Percentiles rank a stretch among this genome's conserved stretches.
Evolutionary conservation across 805 yeast species (phyloP).

Genomic region (Lipomyces yamanashiensis): DNA sequence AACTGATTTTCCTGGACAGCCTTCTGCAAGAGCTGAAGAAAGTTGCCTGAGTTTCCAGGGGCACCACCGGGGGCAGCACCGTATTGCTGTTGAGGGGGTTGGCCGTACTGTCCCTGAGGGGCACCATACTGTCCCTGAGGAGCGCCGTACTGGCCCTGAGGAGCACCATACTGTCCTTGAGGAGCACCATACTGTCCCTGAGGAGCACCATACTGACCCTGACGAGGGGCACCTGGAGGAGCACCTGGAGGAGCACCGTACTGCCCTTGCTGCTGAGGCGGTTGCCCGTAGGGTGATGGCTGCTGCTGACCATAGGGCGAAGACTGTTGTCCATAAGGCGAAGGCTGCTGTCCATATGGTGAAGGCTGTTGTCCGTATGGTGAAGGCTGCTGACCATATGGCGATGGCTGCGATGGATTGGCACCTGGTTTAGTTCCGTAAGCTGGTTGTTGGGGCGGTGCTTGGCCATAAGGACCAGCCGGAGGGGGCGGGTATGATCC

Average conservation of each 20-base stretch:
- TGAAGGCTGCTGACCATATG: conserved; percentile 26
- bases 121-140: conserved; percentile 27
- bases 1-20: conserved; percentile 41
- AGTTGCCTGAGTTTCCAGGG: conserved; percentile 25
- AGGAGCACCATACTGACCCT: conserved; percentile 26
- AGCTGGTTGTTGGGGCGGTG: conserved; percentile 18
- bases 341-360: conserved; percentile 25
- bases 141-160: conserved; percentile 23
- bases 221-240: conserved; percentile 21
- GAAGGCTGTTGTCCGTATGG: conserved; percentile 28
- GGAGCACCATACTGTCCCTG: conserved; percentile 22
- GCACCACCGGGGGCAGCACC: conserved; percentile 15
- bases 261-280: conserved; percentile 22
- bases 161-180: conserved; percentile 31
- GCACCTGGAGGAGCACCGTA: conserved; percentile 28
- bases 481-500: conserved; percentile 24
- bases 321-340: conserved; percentile 19
- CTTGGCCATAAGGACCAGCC: conserved; percentile 27
- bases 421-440: conserved; percentile 29
- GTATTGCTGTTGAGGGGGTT: conserved; percentile 15
- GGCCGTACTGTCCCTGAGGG: conserved; percentile 26
- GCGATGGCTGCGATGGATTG: conserved; percentile 15
- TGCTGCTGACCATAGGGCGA: conserved; percentile 23
- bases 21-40: conserved; percentile 32
- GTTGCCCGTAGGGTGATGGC: conserved; percentile 17